phyloP scores from a whole-genome alignment of 2,329 filamentous ascomycete genomes.

The Pseudogymnoascus sp. region DNA sequence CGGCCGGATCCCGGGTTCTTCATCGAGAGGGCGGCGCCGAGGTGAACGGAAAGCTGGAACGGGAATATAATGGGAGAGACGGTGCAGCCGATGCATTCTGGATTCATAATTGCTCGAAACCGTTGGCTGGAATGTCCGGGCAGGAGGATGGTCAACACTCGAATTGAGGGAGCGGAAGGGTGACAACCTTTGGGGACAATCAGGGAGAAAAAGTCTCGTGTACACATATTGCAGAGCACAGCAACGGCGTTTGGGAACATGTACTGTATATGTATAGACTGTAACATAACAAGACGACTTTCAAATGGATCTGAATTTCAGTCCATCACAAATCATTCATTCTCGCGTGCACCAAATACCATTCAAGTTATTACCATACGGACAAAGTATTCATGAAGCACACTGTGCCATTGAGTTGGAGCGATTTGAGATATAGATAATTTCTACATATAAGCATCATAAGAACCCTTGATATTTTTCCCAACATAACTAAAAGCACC shows the following conservation, averaged over 20 bases:
- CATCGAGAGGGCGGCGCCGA: slow-evolving; percentile 44
- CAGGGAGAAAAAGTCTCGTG: slow-evolving; percentile 7
- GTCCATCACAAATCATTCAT: not conserved
- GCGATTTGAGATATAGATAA: not conserved
- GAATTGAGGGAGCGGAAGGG: not conserved
- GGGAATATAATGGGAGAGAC: not conserved
- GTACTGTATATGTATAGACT: slow-evolving; percentile 20
- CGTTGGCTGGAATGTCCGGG: not conserved
- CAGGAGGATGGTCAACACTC: not conserved
- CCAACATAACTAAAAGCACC: slow-evolving; percentile 3
- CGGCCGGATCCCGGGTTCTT: slow-evolving; percentile 63
- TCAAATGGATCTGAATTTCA: not conserved
- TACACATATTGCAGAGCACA: slow-evolving; percentile 10
- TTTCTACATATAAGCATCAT: slow-evolving; percentile 8
- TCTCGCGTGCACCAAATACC: not conserved
- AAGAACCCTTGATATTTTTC: slow-evolving; percentile 6
- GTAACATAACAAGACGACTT: slow-evolving; percentile 24
- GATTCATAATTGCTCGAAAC: not conserved
- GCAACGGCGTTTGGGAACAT: slow-evolving; percentile 14
- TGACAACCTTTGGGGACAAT: slow-evolving; percentile 2
- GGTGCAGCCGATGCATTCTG: not conserved
- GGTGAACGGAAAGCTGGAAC: slow-evolving; percentile 9
- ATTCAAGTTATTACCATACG: not conserved
- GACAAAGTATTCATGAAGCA: not conserved
- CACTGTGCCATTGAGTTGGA: not conserved